Percentiles rank a stretch among this genome's conserved stretches.
Evolutionary conservation across 331 rosid species (phyloP).

Genomic region (Rosa hybrid): DNA sequence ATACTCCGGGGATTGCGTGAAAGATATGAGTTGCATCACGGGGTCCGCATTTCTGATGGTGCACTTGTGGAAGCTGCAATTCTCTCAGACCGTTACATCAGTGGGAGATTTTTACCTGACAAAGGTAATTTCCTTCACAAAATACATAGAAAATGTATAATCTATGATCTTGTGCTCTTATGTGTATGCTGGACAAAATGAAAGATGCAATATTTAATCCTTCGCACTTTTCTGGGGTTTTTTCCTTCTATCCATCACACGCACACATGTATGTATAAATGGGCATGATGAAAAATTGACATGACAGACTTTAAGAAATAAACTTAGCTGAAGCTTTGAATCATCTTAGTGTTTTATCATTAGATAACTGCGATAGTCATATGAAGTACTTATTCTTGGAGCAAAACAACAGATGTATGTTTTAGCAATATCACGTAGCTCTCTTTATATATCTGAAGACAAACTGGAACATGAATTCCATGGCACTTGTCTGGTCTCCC

Average conservation of each 20-base stretch:
- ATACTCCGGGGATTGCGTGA: conserved; percentile 91
- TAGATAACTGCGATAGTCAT: background rate
- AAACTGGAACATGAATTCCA: background rate
- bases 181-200: background rate
- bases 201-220: background rate
- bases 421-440: background rate
- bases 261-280: background rate
- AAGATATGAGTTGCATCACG: conserved; percentile 99
- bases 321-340: background rate
- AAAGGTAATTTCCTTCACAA: conserved; percentile 60
- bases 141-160: background rate
- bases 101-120: conserved; percentile 96
- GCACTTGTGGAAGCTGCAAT: conserved; percentile 98
- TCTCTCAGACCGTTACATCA: conserved; percentile 94
- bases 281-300: background rate
- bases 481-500: background rate
- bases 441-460: background rate
- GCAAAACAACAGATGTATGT: background rate
- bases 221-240: background rate
- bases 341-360: background rate
- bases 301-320: background rate
- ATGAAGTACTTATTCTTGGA: background rate
- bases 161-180: background rate
- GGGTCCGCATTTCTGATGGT: conserved; percentile 94
- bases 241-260: background rate